Conservation (phyloP, 768 basidiomycete genomes). For the Hypholoma sublateritium region DNA sequence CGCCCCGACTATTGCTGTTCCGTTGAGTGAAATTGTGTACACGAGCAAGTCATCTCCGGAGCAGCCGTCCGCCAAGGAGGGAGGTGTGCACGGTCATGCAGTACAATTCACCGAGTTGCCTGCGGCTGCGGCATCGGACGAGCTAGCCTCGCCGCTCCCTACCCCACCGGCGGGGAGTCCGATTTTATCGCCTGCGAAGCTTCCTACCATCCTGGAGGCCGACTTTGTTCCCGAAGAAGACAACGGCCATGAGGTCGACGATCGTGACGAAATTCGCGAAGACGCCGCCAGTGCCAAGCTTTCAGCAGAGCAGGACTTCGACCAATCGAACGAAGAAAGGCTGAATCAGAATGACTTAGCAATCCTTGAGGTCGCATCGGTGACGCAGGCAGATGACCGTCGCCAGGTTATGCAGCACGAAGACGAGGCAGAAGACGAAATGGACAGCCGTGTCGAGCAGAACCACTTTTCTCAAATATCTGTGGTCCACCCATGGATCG, state of each 20-base stretch:
- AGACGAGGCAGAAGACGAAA: neutral
- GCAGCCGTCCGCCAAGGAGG: neutral
- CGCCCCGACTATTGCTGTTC: constrained; percentile 12
- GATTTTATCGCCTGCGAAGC: constrained; percentile 8
- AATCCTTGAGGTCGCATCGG: too few species aligned
- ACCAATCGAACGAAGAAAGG: too few species aligned
- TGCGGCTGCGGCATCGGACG: constrained; percentile 5
- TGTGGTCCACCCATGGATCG: constrained; percentile 7
- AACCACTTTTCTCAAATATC: constrained; percentile 5
- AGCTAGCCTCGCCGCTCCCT: constrained; percentile 18
- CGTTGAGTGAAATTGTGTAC: constrained; percentile 3
- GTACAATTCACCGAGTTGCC: neutral
- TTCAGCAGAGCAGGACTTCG: too few species aligned
- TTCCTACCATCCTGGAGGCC: constrained; percentile 8
- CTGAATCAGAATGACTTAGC: too few species aligned
- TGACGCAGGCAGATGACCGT: too few species aligned
- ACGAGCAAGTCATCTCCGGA: constrained; percentile 5
- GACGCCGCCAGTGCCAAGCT: too few species aligned
- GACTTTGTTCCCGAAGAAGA: neutral
- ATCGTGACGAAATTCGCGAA: neutral
- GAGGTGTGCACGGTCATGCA: neutral
- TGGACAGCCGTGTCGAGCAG: neutral
- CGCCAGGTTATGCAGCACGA: too few species aligned
- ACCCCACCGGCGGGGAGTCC: constrained; percentile 16
- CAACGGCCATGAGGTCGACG: neutral